A percentile compares a stretch with the other conserved stretches of the same genome.
phyloP scores from a whole-genome alignment of 2,329 filamentous ascomycete species.

The Hypoxylon sp. region DNA sequence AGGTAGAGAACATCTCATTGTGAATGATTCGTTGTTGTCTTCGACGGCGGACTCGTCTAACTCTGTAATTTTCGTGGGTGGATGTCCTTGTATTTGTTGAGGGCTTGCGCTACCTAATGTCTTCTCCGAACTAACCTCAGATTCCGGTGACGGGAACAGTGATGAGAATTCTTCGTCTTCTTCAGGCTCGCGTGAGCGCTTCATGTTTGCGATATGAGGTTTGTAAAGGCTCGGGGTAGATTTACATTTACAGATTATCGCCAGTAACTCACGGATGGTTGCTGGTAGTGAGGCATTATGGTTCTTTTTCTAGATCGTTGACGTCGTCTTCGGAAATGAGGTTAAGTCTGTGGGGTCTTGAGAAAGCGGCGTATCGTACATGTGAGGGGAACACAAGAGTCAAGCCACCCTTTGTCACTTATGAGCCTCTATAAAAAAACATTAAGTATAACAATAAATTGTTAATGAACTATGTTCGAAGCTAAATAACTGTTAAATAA shows the following conservation, averaged over 20 bases:
- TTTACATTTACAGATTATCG: conserved; percentile 52
- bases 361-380: conserved; percentile 6
- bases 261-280: conserved; percentile 10
- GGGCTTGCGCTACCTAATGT: conserved; percentile 38
- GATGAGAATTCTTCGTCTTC: conserved; percentile 59
- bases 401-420: conserved; percentile 11
- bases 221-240: conserved; percentile 53
- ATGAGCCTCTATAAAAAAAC: conserved; percentile 1
- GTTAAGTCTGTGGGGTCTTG: conserved; percentile 20
- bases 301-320: conserved; percentile 16
- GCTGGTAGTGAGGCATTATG: not conserved
- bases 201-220: conserved; percentile 62
- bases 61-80: conserved; percentile 70
- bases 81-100: conserved; percentile 43
- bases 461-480: not conserved
- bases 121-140: conserved; percentile 41
- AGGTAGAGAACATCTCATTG: conserved; percentile 86
- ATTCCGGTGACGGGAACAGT: conserved; percentile 38
- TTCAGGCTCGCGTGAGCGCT: conserved; percentile 74
- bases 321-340: conserved; percentile 15
- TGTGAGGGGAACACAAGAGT: conserved; percentile 7
- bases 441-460: conserved; percentile 11
- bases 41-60: conserved; percentile 65
- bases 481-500: not conserved
- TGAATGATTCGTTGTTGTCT: conserved; percentile 55